Conservation (phyloP, 306 rosid genomes). For the Vigna hirtella region DNA sequence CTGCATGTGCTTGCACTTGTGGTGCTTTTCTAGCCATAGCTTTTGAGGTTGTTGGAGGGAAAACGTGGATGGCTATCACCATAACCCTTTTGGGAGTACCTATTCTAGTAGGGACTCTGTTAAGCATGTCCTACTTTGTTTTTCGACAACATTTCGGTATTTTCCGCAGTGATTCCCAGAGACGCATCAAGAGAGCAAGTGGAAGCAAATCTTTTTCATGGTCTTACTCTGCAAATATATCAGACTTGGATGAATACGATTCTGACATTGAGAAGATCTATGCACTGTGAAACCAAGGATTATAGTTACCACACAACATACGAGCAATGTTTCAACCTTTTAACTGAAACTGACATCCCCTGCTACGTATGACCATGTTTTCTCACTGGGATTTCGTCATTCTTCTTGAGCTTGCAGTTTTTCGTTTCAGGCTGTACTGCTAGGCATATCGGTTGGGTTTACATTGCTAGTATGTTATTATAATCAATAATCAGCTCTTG, state of each 20-base stretch:
- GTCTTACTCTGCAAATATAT: conserved; percentile 87
- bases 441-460: conserved; percentile 15
- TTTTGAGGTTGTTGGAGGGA: conserved; percentile 75
- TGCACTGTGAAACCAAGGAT: conserved; percentile 60
- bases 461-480: not conserved
- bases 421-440: conserved; percentile 24
- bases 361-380: conserved; percentile 10
- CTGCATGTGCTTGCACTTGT: conserved; percentile 92
- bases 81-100: conserved; percentile 78
- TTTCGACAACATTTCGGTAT: conserved; percentile 78
- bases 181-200: conserved; percentile 79
- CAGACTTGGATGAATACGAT: conserved; percentile 78
- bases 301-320: conserved; percentile 1
- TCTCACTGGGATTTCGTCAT: not conserved
- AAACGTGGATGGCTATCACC: conserved; percentile 84
- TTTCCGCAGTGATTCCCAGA: conserved; percentile 71
- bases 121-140: conserved; percentile 90
- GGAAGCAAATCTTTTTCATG: conserved; percentile 94
- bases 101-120: conserved; percentile 81
- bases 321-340: conserved; percentile 38
- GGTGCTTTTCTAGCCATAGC: conserved; percentile 87
- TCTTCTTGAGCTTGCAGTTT: conserved; percentile 33
- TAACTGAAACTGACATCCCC: conserved; percentile 32
- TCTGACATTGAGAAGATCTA: conserved; percentile 85
- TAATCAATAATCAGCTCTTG: conserved; percentile 34